These are phyloP conservation scores for Amoeboaphelidium protococcarum DNA, from an alignment of 371 early-diverging fungal genomes.

Conservation along the genomic window DNA sequence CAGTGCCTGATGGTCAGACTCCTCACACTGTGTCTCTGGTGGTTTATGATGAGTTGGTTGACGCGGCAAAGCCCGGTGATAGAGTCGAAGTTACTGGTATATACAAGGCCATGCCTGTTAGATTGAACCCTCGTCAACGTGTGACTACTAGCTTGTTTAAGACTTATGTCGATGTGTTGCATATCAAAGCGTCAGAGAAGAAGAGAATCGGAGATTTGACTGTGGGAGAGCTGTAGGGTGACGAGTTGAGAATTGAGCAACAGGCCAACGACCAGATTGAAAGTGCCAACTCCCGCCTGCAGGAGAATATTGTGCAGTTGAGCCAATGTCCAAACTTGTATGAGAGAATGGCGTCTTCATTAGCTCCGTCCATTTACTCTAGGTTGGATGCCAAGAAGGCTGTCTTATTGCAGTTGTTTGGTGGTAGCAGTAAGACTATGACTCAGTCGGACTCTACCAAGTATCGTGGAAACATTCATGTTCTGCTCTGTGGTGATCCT, in stretches of 20 bases:
- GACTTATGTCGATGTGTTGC: slow-evolving; percentile 89
- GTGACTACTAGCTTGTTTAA: slow-evolving; percentile 82
- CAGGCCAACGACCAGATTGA: neutral
- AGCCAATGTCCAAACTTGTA: slow-evolving; percentile 37
- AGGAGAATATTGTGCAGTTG: slow-evolving; percentile 27
- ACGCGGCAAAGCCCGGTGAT: slow-evolving; percentile 91
- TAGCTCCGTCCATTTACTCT: slow-evolving; percentile 93
- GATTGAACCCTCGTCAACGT: slow-evolving; percentile 71
- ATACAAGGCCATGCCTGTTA: slow-evolving; percentile 85
- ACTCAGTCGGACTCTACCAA: slow-evolving; percentile 25
- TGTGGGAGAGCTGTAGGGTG: neutral
- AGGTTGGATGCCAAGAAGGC: slow-evolving; percentile 96
- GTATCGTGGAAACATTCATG: slow-evolving; percentile 81
- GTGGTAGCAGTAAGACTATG: slow-evolving; percentile 71
- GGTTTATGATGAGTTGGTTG: slow-evolving; percentile 82
- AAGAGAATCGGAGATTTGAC: neutral
- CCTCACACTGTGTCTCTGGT: slow-evolving; percentile 89
- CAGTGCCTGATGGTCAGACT: slow-evolving; percentile 95
- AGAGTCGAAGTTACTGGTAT: slow-evolving; percentile 84
- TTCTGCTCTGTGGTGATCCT: slow-evolving; percentile 96
- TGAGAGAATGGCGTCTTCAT: slow-evolving; percentile 45
- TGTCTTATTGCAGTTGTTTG: slow-evolving; percentile 87
- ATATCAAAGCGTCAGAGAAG: slow-evolving; percentile 20
- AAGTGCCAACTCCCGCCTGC: neutral
- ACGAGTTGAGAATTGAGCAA: neutral